Evolutionary conservation across 1,139 yeast genomes (phyloP), one percentile per base, ranked within the genome.

Genomic region (Sugiyamaella paludigena): DNA sequence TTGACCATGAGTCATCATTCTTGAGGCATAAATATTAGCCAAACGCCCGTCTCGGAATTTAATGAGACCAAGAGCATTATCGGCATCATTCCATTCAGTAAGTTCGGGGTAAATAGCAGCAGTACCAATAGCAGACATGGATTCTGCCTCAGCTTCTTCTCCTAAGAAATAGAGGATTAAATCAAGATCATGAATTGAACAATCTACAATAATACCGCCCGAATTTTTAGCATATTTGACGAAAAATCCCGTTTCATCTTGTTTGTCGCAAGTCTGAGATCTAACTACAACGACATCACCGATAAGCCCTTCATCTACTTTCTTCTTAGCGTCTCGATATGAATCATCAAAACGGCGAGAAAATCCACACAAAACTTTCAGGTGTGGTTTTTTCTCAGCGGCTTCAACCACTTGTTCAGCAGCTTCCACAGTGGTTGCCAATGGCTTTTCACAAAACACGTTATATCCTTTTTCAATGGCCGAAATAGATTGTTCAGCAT

Each of bases 171-270:
- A 57, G 33, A 55, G 40, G 33, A 50, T 51, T 34, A 58, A 48
- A 33, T 58, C 61, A 15, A 58, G 39, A 41, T 58, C 61, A 37
- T 58, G 61, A 39, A 58, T 55, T 5, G 58, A 46, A 42, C 60
- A 56, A 45, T 58, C 61, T n/a, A 57, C 56, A 27, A 58, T 49
- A 36, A 58, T 58, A 7, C 61, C 62, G 27, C 61, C 61, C 4
- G 60, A 57, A 24, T 49, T 47, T 35, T 47, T 48, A 19, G 57
- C 57, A 39, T 50, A 55, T 35, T 54, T 51, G 36, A 54, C 55
- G 35, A 55, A 54, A 36, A 54, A 54, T 16, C 56, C 58, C 13
- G 54, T 43, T 12, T 52, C 48, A 36, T 54, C 55, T 32, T 47
- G 53, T 37, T 49, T 48, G 29, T 55, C 58, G 29, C 58, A 51